Base-by-base conservation (phyloP, 2,329 filamentous ascomycete species). In the Calonectria multiphialidica region DNA sequence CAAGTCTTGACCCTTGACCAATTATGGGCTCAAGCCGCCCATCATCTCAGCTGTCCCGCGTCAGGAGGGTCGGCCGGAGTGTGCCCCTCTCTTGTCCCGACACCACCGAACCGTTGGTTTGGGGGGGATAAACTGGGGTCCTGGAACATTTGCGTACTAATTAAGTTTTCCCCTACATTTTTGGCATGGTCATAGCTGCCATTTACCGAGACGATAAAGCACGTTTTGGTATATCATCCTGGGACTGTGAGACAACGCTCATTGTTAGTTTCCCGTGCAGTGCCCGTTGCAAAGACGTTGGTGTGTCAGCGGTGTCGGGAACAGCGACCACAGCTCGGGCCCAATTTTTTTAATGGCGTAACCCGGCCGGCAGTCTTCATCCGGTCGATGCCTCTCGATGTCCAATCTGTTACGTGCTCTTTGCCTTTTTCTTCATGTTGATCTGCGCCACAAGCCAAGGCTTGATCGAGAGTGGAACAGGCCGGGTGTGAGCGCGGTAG, bases 61-160 rank as follows among this genome's bases (percentile, higher is more conserved):
- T 21, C 55, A 45, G 28, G 33, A 59, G 28, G 61, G 47, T 30
- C 61, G 57, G 66, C 57, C 66, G 21, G 50, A 63, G 66, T 28
- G 44, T 25, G 40, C 69, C 62, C 35, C 63, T 50, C 53, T 55
- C 61, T 73, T 68, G 68, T 74, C 70, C 72, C 66, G 50, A 74
- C 71, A 72, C 73, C 71, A 73, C 73, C 47, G 44, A 33, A 23
- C 18, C 37, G 59, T 18, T 55, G 50, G 50, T 55, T 35, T 35
- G 50, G 50, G 33, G 50, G 33, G 18, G 30, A 23, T 57, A 30
- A 37, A 23, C 35, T 35, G 53, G 30, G 12, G 53, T 13, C 13
- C 18, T 23, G 53, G 33, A 57, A 35, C n/a, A 57, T 23, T 37
- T 15, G 33, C 53, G 3, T 15, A 6, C 47, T 18, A 50, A 50